Evolutionary conservation across 768 basidiomycete genomes (phyloP).

Genomic region (Lactarius akahatsu): DNA sequence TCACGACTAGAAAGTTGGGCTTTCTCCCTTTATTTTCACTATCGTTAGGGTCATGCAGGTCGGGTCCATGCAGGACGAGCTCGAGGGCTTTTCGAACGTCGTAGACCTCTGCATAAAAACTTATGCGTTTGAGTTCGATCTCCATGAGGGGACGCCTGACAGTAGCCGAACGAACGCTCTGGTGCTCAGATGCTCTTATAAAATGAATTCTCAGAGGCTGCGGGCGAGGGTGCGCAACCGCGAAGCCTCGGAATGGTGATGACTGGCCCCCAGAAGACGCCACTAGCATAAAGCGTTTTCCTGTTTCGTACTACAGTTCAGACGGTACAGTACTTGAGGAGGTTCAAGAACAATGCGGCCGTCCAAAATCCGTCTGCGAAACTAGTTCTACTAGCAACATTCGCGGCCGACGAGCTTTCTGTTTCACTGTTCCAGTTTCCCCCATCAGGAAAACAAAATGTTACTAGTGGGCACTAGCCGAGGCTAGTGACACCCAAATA

Average conservation of each 20-base stretch:
- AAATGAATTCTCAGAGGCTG: background rate
- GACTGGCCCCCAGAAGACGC: background rate
- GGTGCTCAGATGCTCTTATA: background rate
- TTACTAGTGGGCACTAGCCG: no score
- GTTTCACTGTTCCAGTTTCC: no score
- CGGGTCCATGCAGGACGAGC: conserved; percentile 52
- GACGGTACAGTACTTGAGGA: conserved; percentile 44
- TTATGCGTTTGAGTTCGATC: conserved; percentile 39
- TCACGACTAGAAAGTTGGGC: conserved; percentile 61
- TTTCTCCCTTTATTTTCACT: conserved; percentile 32
- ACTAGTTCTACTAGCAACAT: conserved; percentile 42
- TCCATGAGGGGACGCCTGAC: conserved; percentile 36
- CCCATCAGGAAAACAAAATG: no score
- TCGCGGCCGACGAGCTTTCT: conserved; percentile 39
- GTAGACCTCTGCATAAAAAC: conserved; percentile 47
- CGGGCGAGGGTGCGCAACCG: background rate
- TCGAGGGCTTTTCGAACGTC: conserved; percentile 58
- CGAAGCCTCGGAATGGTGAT: conserved; percentile 30
- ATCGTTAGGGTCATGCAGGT: conserved; percentile 41
- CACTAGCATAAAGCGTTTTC: background rate
- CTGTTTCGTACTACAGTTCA: conserved; percentile 27
- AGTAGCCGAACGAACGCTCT: background rate
- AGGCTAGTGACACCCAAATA: no score
- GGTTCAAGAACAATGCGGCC: conserved; percentile 73
- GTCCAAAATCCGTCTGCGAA: conserved; percentile 69